Evolutionary conservation across 2,329 filamentous ascomycete genomes (phyloP).

Genomic region (Talaromyces piceae): DNA sequence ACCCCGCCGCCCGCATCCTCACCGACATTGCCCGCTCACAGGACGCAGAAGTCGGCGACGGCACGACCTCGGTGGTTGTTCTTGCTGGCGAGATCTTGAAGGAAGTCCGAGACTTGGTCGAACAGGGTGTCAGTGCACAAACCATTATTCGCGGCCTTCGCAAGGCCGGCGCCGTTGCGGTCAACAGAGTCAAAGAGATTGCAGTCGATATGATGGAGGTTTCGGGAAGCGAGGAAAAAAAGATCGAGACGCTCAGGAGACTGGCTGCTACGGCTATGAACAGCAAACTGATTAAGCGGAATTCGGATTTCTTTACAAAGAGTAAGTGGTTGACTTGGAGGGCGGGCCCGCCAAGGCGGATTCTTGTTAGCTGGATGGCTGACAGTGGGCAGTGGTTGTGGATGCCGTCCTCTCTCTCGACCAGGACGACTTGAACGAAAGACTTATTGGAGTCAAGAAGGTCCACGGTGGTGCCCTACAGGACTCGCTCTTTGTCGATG

Average conservation of each 20-base stretch:
- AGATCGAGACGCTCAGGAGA: slow-evolving; percentile 79
- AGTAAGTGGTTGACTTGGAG: too few relatives aligned
- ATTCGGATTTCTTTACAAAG: slow-evolving; percentile 95
- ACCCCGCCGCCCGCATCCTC: slow-evolving; percentile 92
- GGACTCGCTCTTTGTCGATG: slow-evolving; percentile 93
- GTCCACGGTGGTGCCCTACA: slow-evolving; percentile 93
- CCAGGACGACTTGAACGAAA: slow-evolving; percentile 95
- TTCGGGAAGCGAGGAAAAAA: slow-evolving; percentile 72
- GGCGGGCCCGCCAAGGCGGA: slow-evolving; percentile 12
- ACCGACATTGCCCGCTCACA: slow-evolving; percentile 98
- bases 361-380: slow-evolving; percentile 14
- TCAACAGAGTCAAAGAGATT: slow-evolving; percentile 99
- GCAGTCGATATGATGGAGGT: slow-evolving; percentile 62
- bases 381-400: slow-evolving; percentile 68
- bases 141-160: slow-evolving; percentile 94
- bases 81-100: slow-evolving; percentile 96
- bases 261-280: slow-evolving; percentile 96
- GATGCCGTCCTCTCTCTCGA: slow-evolving; percentile 92
- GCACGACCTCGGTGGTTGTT: slow-evolving; percentile 95
- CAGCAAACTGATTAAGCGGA: slow-evolving; percentile 97
- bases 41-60: slow-evolving; percentile 97
- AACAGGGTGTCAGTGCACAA: slow-evolving; percentile 94
- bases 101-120: slow-evolving; percentile 91
- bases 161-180: slow-evolving; percentile 78
- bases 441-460: slow-evolving; percentile 97